These are phyloP conservation scores for Aspergillus spinulosporus DNA, from an alignment of 2,329 filamentous ascomycete species.

Conservation along the genomic window DNA sequence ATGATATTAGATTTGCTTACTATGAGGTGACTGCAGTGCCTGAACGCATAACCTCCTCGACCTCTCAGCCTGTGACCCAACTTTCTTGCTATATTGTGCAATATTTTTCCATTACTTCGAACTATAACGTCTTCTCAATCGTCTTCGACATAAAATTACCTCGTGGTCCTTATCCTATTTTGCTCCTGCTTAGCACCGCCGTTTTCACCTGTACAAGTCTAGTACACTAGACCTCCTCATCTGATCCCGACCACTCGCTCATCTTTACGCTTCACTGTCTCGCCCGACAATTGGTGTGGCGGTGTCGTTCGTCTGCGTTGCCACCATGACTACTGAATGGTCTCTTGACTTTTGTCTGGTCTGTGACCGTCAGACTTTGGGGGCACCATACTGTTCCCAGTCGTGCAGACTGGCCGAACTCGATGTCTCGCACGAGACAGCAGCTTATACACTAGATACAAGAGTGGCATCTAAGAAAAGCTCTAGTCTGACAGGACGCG, in stretches of 20 bases:
- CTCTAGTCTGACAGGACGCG: conserved; percentile 39
- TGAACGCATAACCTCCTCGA: not conserved
- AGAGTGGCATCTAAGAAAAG: conserved; percentile 43
- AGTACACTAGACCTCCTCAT: too few species aligned
- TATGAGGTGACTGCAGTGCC: conserved; percentile 17
- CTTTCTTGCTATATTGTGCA: not conserved
- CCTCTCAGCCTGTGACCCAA: not conserved
- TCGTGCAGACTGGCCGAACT: not conserved
- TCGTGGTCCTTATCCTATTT: too few species aligned
- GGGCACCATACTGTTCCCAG: not conserved
- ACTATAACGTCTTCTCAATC: not conserved
- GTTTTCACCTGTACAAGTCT: too few species aligned
- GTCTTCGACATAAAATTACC: too few species aligned
- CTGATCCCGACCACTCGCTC: too few species aligned
- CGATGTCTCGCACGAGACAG: not conserved
- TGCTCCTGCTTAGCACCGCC: too few species aligned
- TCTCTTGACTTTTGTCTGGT: not conserved
- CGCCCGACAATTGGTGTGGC: not conserved
- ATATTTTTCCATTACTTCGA: conserved; percentile 3
- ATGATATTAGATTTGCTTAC: conserved; percentile 16
- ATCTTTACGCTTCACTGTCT: not conserved
- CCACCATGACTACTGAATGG: conserved; percentile 27
- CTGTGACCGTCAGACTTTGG: not conserved
- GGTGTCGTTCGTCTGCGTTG: not conserved
- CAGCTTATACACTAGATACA: not conserved